Conservation (phyloP, 2,329 filamentous ascomycete species). For the Zymoseptoria brevis region DNA sequence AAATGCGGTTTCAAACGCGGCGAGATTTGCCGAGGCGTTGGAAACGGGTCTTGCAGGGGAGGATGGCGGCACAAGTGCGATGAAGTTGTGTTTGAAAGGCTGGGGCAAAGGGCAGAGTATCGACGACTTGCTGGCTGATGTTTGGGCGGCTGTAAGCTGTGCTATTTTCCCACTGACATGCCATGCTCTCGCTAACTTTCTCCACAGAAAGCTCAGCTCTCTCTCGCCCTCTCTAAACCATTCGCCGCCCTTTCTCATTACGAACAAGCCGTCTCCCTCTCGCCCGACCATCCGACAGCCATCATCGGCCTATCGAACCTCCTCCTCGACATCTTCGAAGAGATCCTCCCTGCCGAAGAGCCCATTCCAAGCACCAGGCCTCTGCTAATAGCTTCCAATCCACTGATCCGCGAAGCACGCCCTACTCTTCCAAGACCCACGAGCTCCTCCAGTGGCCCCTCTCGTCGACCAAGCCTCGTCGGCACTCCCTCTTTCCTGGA, state of each 20-base stretch:
- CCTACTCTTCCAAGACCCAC: conserved; percentile 13
- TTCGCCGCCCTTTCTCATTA: conserved; percentile 68
- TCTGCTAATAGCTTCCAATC: conserved; percentile 15
- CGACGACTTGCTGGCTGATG: conserved; percentile 77
- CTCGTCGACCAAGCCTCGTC: conserved; percentile 8
- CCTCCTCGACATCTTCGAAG: conserved; percentile 73
- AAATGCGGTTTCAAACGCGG: conserved; percentile 73
- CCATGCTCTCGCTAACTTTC: conserved; percentile 8
- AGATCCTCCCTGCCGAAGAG: conserved; percentile 53
- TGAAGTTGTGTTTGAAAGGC: conserved; percentile 54
- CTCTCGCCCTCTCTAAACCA: conserved; percentile 52
- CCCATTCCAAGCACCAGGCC: conserved; percentile 33
- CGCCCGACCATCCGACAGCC: conserved; percentile 68
- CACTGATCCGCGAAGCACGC: conserved; percentile 15
- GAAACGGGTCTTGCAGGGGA: conserved; percentile 55
- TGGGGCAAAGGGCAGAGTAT: conserved; percentile 78
- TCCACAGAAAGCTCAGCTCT: conserved; percentile 57
- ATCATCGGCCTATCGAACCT: conserved; percentile 79
- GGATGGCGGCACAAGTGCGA: conserved; percentile 52
- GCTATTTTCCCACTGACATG: too few species aligned
- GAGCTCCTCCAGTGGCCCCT: conserved; percentile 10
- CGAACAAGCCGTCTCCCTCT: conserved; percentile 72
- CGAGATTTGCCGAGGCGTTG: conserved; percentile 62
- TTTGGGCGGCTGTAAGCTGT: conserved; percentile 64
- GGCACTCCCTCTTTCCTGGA: not conserved